These are phyloP conservation scores for Cephalotrichum gorgonifer DNA, from an alignment of 2,329 filamentous ascomycete genomes.

Conservation along the genomic window DNA sequence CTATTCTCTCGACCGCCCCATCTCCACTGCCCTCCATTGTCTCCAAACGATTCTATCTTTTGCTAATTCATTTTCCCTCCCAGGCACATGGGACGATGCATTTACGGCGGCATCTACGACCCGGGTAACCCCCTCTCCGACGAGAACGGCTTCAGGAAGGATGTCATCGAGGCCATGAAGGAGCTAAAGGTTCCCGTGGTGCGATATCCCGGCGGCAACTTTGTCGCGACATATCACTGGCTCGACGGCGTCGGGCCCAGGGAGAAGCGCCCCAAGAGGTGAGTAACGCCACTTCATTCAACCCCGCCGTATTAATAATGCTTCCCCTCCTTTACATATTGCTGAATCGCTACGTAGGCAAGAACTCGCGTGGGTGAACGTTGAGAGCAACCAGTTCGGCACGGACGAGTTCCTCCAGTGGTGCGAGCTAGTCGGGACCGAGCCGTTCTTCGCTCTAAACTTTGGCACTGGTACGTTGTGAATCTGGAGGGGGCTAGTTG, in stretches of 20 bases:
- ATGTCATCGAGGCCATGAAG: conserved; percentile 64
- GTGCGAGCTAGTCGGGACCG: conserved; percentile 62
- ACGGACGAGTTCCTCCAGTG: conserved; percentile 82
- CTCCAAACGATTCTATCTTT: too few species aligned
- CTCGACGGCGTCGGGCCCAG: conserved; percentile 67
- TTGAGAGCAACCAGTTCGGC: conserved; percentile 69
- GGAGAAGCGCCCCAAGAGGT: conserved; percentile 50
- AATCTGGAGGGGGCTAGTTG: conserved; percentile 21
- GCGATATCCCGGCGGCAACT: conserved; percentile 76
- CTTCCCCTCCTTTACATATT: background rate
- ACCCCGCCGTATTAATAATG: too few species aligned
- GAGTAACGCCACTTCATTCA: conserved; percentile 4
- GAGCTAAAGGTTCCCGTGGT: conserved; percentile 69
- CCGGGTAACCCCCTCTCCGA: conserved; percentile 65
- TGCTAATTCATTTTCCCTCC: background rate
- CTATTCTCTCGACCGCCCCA: background rate
- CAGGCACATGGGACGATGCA: conserved; percentile 81
- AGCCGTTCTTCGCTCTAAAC: conserved; percentile 73
- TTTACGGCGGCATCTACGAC: conserved; percentile 80
- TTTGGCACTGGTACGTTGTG: conserved; percentile 63
- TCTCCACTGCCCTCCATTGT: too few species aligned
- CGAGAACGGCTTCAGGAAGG: conserved; percentile 64
- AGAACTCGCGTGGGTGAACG: conserved; percentile 70
- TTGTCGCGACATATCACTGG: conserved; percentile 80
- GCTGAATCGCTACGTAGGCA: conserved; percentile 29